phyloP scores from a whole-genome alignment of 805 yeast species.

The Monosporozyma servazzii region DNA sequence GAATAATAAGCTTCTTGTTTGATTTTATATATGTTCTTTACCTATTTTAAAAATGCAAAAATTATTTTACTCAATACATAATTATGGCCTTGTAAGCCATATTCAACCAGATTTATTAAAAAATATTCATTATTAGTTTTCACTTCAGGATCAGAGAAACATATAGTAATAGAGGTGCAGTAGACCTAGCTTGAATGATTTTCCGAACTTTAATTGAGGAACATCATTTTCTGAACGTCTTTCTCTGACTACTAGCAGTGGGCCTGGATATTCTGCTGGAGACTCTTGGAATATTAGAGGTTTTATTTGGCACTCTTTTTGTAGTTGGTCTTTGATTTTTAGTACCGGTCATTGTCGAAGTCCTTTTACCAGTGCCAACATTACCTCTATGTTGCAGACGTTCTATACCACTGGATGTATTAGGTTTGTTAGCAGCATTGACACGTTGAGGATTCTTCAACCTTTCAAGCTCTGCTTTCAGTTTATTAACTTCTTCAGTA shows the following conservation, averaged over 20 bases:
- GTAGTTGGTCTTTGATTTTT: background rate
- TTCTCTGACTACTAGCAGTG: constrained; percentile 20
- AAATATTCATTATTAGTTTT: too few relatives aligned
- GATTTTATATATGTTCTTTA: background rate
- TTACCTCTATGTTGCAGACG: background rate
- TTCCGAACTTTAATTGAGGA: background rate
- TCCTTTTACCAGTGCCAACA: background rate
- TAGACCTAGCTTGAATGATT: background rate
- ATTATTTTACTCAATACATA: background rate
- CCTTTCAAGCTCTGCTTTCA: constrained; percentile 12
- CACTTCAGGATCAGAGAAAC: too few relatives aligned
- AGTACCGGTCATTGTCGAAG: background rate
- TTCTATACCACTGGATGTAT: background rate
- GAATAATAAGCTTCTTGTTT: background rate
- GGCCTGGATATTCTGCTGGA: constrained; percentile 18
- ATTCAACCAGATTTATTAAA: background rate
- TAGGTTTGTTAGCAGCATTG: constrained; percentile 3
- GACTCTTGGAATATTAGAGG: constrained; percentile 18
- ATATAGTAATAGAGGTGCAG: background rate
- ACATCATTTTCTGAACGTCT: constrained; percentile 15
- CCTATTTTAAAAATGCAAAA: background rate
- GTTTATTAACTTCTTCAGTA: constrained; percentile 12
- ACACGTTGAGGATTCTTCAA: constrained; percentile 5
- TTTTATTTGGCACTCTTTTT: background rate
- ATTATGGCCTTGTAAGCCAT: background rate